Base-by-base conservation (phyloP, 2,329 filamentous ascomycete genomes). In the Purpureocillium takamizusanense region DNA sequence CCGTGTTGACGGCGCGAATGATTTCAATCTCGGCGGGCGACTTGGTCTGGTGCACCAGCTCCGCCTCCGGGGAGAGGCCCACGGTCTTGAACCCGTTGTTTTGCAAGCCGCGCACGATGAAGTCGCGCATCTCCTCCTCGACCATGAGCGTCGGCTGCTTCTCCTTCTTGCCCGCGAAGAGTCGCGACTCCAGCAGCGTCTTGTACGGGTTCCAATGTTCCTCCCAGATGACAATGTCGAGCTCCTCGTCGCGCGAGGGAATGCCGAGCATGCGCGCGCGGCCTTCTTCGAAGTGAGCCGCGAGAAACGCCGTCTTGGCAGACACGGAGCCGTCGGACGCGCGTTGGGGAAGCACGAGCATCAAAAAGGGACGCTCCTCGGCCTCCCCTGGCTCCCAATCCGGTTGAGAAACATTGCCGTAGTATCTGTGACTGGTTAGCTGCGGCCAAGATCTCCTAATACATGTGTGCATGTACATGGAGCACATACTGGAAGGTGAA, bases 331-430 rank as follows among this genome's bases (percentile, higher is more conserved):
- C 71, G 7, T 59, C 54, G 1, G 48, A 37, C 1, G 51, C 44
- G n/a, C 55, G 51, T 27, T 58, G 45, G 0, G 77, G 76, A 28
- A 71, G 57, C 10, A 81, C 63, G 14, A 81, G 49, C 73, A 81
- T 79, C 16, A 81, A 52, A 41, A 81, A 79, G 0, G 77, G 77
- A 2, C 75, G 66, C 49, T 81, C 76, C 48, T 81, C 76, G 0
- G 76, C 75, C 61, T 80, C 76, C 75, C 75, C 81, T 1, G 71
- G 69, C 45, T 81, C 76, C 77, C 76, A 81, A 42, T 80, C 70
- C 1, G 52, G 53, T 49, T 81, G 76, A 1, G 72, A 77, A 31
- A 76, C 64, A 48, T 81, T 81, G 34, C 66, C 76, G 49, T 78
- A 81, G 53, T 81, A 70, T 29, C 61, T 57, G 13, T 4, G 4